Evolutionary conservation across 108 stramenopile species (phyloP).

Genomic region (Pseudonitzschia pungens): DNA sequence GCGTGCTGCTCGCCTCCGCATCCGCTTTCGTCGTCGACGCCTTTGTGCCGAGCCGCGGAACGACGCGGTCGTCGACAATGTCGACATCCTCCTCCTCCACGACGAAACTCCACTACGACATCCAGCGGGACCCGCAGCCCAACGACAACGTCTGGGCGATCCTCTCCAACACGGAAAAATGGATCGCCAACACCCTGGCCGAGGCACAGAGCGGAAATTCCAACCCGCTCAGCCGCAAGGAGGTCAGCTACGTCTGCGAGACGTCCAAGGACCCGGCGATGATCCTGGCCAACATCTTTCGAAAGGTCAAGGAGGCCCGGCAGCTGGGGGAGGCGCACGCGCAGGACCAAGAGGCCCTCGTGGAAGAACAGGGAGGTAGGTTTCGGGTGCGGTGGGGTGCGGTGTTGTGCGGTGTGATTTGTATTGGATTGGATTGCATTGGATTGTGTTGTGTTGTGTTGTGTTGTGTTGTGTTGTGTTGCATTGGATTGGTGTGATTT

Average conservation of each 20-base stretch:
- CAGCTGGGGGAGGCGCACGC: conserved; percentile 69
- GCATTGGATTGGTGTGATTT: too few species aligned
- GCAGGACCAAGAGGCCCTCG: conserved; percentile 42
- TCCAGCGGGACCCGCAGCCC: conserved; percentile 28
- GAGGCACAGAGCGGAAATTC: conserved; percentile 26
- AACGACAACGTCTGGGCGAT: conserved; percentile 63
- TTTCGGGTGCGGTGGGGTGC: not conserved
- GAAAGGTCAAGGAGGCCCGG: conserved; percentile 71
- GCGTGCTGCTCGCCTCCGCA: not conserved
- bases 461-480: too few species aligned
- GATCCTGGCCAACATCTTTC: conserved; percentile 69
- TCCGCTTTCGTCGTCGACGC: not conserved
- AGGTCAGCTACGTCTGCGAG: conserved; percentile 81
- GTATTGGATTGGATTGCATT: too few species aligned
- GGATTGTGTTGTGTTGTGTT: too few species aligned
- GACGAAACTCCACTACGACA: conserved; percentile 20
- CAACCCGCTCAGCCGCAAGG: conserved; percentile 75
- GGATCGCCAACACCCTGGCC: conserved; percentile 67
- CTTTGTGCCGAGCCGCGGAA: not conserved
- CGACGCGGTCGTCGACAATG: not conserved
- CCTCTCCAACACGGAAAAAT: conserved; percentile 70
- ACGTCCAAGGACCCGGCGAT: conserved; percentile 40
- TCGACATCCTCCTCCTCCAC: too few species aligned
- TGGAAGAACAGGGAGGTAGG: conserved; percentile 25
- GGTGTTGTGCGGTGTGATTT: not conserved